phyloP scores from a whole-genome alignment of 345 rosid genomes.

The Salix suchowensis region DNA sequence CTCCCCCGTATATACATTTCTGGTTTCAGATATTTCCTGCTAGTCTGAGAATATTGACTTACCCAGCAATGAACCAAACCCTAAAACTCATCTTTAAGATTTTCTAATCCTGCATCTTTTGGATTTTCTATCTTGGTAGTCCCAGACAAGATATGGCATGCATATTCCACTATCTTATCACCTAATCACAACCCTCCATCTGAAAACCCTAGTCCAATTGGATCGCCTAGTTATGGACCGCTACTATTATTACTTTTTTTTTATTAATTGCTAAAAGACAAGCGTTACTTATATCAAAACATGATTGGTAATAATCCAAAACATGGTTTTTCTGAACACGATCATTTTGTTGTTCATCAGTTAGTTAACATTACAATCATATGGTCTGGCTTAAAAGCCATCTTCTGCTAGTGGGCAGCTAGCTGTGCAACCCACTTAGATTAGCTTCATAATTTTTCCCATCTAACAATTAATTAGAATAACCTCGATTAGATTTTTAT shows the following conservation, averaged over 20 bases:
- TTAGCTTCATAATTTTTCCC: background rate
- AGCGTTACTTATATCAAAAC: conserved; percentile 9
- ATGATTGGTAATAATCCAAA: conserved; percentile 22
- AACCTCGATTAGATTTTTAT: no score
- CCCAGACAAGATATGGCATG: background rate
- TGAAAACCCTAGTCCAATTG: background rate
- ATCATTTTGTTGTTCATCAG: conserved; percentile 29
- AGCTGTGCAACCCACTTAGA: background rate
- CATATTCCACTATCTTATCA: conserved; percentile 1
- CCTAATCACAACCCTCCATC: conserved; percentile 9
- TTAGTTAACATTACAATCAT: conserved; percentile 29
- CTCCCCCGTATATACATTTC: conserved; percentile 19
- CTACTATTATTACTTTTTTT: background rate
- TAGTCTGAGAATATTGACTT: conserved; percentile 66
- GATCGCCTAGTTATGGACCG: background rate
- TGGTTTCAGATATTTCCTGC: conserved; percentile 16
- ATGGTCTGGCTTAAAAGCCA: conserved; percentile 24
- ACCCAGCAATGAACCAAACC: background rate
- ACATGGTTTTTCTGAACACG: conserved; percentile 13
- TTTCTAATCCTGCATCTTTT: background rate
- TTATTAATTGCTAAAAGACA: conserved; percentile 16
- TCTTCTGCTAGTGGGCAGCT: conserved; percentile 17
- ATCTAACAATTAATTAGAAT: background rate
- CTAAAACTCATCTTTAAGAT: background rate
- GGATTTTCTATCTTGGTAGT: background rate